A percentile compares a stretch with the other conserved stretches of the same genome.
Conservation (phyloP, 2,329 filamentous ascomycete species). For the Beauveria rudraprayagi region DNA sequence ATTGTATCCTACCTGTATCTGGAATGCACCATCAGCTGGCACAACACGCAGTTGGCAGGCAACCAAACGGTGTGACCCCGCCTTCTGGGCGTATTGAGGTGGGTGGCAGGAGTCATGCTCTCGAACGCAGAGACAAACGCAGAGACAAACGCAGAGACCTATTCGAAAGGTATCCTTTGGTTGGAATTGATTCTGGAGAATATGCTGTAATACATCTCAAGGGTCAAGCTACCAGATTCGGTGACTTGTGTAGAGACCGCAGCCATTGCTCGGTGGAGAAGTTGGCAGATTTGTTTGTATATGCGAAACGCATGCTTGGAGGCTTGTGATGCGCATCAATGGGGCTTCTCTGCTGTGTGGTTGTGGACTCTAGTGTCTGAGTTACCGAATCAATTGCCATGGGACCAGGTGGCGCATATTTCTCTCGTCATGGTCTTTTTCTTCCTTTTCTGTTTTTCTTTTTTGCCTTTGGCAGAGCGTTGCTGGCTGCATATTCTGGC, state of each 20-base stretch:
- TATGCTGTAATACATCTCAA: too few relatives aligned
- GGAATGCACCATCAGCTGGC: conserved; percentile 1
- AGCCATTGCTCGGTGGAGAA: not conserved
- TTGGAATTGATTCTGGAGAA: not conserved
- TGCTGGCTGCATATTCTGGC: not conserved
- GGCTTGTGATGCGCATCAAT: not conserved
- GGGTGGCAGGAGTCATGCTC: not conserved
- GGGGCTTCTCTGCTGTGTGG: not conserved
- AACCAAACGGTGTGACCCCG: not conserved
- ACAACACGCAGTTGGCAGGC: not conserved
- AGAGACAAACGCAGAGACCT: too few relatives aligned
- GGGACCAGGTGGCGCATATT: not conserved
- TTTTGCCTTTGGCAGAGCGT: not conserved
- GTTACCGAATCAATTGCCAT: not conserved
- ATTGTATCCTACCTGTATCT: not conserved
- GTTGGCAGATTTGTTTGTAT: not conserved
- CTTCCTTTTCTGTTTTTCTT: not conserved
- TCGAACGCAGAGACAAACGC: too few relatives aligned
- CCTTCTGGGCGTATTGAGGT: not conserved
- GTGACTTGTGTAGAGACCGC: not conserved
- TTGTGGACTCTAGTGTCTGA: not conserved
- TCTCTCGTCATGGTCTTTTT: not conserved
- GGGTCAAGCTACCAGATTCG: not conserved
- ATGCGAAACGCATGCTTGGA: conserved; percentile 1
- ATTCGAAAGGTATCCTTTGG: too few relatives aligned